Evolutionary conservation across 352 stramenopile species (phyloP), one percentile per base, ranked within the genome.

Genomic region (Hyphochytrium catenoides): DNA sequence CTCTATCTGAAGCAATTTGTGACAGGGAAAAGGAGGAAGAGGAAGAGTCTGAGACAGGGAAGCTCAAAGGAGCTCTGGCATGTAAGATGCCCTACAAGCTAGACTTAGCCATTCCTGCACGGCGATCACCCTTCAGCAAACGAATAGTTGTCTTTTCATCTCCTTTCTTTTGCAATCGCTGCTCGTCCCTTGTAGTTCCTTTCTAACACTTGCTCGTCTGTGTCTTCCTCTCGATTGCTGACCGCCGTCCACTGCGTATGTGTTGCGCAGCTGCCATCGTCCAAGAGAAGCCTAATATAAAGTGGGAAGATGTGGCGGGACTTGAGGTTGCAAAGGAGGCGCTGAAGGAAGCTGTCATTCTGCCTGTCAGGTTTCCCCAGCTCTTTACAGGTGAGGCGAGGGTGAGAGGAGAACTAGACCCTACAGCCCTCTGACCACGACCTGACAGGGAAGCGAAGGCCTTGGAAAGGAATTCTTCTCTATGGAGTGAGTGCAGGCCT

Each of bases 321-420:
- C 54, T 99, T 17, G 84, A 94, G 31, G 59, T 62, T 24, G 91
- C 91, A 0, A 99, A 99, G 48, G 82, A 95, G 21, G 75, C 82
- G 12, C 50, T 99, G n/a, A 96, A 98, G 50, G 90, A 98, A 51
- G 88, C 85, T n/a, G 85, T 96, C 6, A 96, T 97, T 40, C 54
- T 98, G 22, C 88, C 90, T 16, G 66, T 69, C 3, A 60, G 70
- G 12, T 97, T 97, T 50, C 90, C 90, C 14, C 84, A 98, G 54
- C 60, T 98, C 2, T 98, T 98, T 54, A 93, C 74, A 8, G 75
- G 74, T 25, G 78, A 86, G 41, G 42, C 70, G 12, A 25, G 45
- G 20, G 60, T n/a, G n/a, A n/a, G n/a, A n/a, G n/a, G n/a, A n/a
- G n/a, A n/a, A n/a, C n/a, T n/a, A n/a, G n/a, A n/a, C n/a, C n/a